These are phyloP conservation scores for Balansia obtecta DNA, from an alignment of 2,329 filamentous ascomycete genomes.

Conservation along the genomic window DNA sequence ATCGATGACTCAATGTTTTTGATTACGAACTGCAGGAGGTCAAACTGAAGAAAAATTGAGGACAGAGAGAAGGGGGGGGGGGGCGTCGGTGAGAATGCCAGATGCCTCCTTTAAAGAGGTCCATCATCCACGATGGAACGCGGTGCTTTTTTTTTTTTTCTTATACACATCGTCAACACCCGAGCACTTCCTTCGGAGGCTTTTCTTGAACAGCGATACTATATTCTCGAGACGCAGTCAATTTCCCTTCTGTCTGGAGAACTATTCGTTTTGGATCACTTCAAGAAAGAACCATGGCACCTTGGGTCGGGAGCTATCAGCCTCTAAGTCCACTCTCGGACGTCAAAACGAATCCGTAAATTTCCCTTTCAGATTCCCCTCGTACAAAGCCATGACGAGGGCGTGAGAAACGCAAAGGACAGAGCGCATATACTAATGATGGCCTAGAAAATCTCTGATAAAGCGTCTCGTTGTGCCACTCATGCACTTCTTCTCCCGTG, in stretches of 20 bases:
- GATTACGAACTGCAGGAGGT: too few species aligned
- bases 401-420: not conserved
- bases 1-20: too few species aligned
- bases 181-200: too few species aligned
- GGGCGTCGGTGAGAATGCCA: too few species aligned
- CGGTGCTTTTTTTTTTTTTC: too few species aligned
- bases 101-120: too few species aligned
- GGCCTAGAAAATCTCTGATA: constrained; percentile 23
- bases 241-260: not conserved
- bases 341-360: constrained; percentile 26
- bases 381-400: not conserved
- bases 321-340: constrained; percentile 15
- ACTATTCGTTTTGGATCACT: not conserved
- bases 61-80: too few species aligned
- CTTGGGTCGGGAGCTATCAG: not conserved
- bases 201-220: too few species aligned
- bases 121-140: too few species aligned
- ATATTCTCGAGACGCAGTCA: too few species aligned
- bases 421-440: not conserved
- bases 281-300: constrained; percentile 1
- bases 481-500: constrained; percentile 30
- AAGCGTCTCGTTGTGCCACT: constrained; percentile 26
- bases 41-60: too few species aligned
- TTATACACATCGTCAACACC: too few species aligned
- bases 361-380: not conserved